Evolutionary conservation across 78 protist genomes (phyloP), one percentile per base, ranked within the genome.

Genomic region (Dictyostelium firmibasis): DNA sequence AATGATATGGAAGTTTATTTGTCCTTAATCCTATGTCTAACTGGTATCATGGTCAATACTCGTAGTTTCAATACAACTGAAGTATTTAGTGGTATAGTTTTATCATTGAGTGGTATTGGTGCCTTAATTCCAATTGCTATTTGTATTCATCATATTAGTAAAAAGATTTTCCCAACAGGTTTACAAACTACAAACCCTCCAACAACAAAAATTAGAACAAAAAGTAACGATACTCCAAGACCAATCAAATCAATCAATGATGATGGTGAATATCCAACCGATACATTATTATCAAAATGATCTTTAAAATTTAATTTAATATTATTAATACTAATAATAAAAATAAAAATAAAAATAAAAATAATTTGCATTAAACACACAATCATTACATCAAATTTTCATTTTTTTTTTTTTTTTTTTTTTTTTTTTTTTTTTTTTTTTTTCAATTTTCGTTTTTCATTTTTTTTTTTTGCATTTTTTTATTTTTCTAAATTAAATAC

Each of bases 1-100:
- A 89, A 60, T 31, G 94, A 89, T 4, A 11, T 89, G 64, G 94
- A 89, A 23, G 53, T 86, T 7, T 76, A 89, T 31, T 47, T 89
- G 1, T 85, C 86, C 2, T 27, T 89, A 0, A 41, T 89, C 20
- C 29, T 89, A 18, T 69, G 81, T 25, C 27, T 89, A 27, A 11
- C 50, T 9, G 78, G 86, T 43, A 16, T 89, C 43, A 62, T 89
- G 4, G 27, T 89, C 11, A 89, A 89, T 47, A 41, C 84, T 16
- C 33, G 94, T 20, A 53, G 86, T 35, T 57, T 89, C 7, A 14
- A n/a, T 25, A 29, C 41, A 4, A 33, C 72, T 2, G 75, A 69
- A 33, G 7, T 78, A 16, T 1, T 62, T 3, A 27, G 36, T 43
- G 93, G 93, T 53, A 53, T 41, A 2, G 64, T 87, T 29, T 33